phyloP scores from a whole-genome alignment of 2,329 filamentous ascomycete genomes.

The Ophiognomonia clavigignenti-juglandacearum region DNA sequence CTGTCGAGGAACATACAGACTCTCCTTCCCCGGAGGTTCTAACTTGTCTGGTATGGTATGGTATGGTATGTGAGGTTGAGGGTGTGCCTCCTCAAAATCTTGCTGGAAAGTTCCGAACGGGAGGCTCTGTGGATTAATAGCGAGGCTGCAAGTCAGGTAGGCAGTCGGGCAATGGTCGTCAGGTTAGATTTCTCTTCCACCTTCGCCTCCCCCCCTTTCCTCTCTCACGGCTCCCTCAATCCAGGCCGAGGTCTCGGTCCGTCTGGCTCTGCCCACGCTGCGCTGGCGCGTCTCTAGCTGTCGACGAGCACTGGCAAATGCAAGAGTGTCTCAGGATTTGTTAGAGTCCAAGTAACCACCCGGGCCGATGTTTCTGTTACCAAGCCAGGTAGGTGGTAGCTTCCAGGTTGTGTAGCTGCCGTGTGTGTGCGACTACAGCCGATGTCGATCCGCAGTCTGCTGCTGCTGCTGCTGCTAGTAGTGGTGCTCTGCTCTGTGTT shows the following conservation, averaged over 20 bases:
- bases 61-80: too few species aligned
- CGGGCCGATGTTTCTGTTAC: constrained; percentile 4
- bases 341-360: constrained; percentile 1
- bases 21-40: constrained; percentile 9
- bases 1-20: constrained; percentile 37
- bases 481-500: constrained; percentile 3
- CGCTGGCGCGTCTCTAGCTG: constrained; percentile 14
- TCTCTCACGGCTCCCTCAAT: constrained; percentile 4
- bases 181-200: constrained; percentile 6
- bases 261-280: constrained; percentile 7
- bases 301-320: constrained; percentile 52
- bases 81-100: too few species aligned
- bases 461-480: too few species aligned
- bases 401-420: constrained; percentile 14
- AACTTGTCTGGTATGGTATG: too few species aligned
- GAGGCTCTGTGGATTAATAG: not conserved
- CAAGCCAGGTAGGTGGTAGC: constrained; percentile 10
- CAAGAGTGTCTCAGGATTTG: constrained; percentile 37
- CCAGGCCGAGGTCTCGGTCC: constrained; percentile 6
- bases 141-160: not conserved
- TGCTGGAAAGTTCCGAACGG: too few species aligned
- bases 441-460: constrained; percentile 5
- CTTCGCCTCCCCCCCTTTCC: constrained; percentile 9
- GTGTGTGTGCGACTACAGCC: constrained; percentile 13
- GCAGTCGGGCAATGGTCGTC: not conserved